Base-by-base conservation (phyloP, 2,329 filamentous ascomycete genomes). In the Onygena corvina region DNA sequence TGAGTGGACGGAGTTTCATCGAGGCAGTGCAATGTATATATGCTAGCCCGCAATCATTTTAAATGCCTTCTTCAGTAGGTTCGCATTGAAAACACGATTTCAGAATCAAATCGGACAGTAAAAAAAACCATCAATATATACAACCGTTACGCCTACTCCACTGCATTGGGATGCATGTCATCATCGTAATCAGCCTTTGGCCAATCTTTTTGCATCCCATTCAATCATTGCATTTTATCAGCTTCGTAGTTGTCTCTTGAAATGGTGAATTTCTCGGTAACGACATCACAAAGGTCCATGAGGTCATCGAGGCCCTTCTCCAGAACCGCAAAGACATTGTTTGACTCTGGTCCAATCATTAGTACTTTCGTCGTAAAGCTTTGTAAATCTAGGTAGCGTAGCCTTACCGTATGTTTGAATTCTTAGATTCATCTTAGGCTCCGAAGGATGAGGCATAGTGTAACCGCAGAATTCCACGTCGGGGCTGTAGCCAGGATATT, bases 391-490 rank as follows among this genome's bases (percentile, higher is more conserved):
- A 6, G 18, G 21, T 8, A 27, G 21, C 14, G 25, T 2, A 33
- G 23, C 31, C 80, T 64, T 72, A 94, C 90, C 86, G 61, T 92
- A 96, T 57, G 90, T 98, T 69, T 98, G 92, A 54, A 98, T 96
- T 60, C 92, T 80, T 54, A 98, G 73, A 63, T 96, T 94, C 90
- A 98, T 94, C 70, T 94, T 92, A 34, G 82, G 73, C 68, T 98
- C 92, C 33, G 89, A 94, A 46, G 92, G 92, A 69, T 98, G 92
- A 25, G 92, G 92, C 53, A 98, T 96, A 5, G 90, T 86, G 68
- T 98, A 98, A 53, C 90, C 92, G 68, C 92, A 96, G 70, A 98
- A 95, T 66, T 98, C 92, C 52, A 98, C 92, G 55, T 92, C 81
- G 25, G 92, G 90, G 66, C 90, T 96, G 56, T 36, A n/a, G 8